A percentile compares a stretch with the other conserved stretches of the same genome.
Conservation (phyloP, 495 filamentous ascomycete species). For the Podospora bellae-mahoneyi region DNA sequence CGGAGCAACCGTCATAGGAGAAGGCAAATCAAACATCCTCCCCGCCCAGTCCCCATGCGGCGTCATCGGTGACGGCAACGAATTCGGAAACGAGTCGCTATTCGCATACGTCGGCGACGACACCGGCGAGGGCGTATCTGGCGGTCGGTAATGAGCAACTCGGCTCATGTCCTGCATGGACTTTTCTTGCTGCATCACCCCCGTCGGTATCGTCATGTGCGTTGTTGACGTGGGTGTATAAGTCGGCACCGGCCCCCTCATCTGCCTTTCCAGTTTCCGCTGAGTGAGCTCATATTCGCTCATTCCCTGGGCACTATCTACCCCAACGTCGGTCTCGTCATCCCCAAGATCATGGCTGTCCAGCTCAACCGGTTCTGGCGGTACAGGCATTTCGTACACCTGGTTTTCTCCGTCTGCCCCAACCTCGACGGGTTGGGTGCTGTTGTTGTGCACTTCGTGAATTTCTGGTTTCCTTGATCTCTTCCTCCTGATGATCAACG, state of each 20-base stretch:
- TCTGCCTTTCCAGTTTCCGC: constrained; percentile 44
- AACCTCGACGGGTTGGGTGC: constrained; percentile 40
- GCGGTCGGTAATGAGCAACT: constrained; percentile 39
- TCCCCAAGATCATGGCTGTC: constrained; percentile 41
- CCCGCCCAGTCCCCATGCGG: constrained; percentile 42
- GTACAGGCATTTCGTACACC: constrained; percentile 48
- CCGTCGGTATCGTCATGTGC: background rate
- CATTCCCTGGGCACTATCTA: constrained; percentile 28
- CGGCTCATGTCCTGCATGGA: constrained; percentile 36
- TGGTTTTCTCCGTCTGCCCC: constrained; percentile 46
- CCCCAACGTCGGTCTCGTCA: constrained; percentile 37
- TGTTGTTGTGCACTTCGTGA: constrained; percentile 24
- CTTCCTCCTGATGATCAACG: constrained; percentile 33
- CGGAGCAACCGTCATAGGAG: constrained; percentile 37
- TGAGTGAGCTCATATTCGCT: constrained; percentile 45
- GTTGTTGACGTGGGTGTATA: constrained; percentile 27
- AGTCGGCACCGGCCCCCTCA: constrained; percentile 38
- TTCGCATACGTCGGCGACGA: constrained; percentile 44
- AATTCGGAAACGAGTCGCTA: constrained; percentile 35
- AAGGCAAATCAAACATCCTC: constrained; percentile 39
- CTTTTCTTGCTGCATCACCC: constrained; percentile 28
- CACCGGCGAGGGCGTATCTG: constrained; percentile 39
- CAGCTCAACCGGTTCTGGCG: constrained; percentile 47
- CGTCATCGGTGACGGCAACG: constrained; percentile 46
- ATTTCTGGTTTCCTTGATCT: constrained; percentile 23